Conservation (phyloP, 768 basidiomycete genomes). For the Amyloporia xantha region DNA sequence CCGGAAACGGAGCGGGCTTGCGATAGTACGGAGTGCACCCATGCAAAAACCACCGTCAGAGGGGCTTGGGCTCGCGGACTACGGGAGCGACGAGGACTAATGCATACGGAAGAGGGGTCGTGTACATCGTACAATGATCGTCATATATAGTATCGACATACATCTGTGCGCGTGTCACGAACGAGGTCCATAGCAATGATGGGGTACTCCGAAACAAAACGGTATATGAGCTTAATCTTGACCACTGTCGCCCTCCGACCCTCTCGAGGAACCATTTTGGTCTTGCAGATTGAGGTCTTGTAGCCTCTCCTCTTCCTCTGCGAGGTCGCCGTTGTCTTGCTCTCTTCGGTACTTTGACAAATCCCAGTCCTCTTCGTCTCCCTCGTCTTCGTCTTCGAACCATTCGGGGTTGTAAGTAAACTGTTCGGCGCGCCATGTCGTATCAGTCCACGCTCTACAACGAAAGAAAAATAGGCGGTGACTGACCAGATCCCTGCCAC, state of each 20-base stretch:
- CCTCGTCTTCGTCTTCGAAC: constrained; percentile 74
- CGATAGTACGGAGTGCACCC: constrained; percentile 17
- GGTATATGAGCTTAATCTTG: background rate
- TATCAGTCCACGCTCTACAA: no score
- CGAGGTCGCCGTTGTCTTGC: constrained; percentile 54
- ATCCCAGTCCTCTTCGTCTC: constrained; percentile 43
- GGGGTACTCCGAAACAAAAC: background rate
- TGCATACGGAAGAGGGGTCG: constrained; percentile 8
- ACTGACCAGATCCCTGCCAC: constrained; percentile 86
- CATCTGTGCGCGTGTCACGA: background rate
- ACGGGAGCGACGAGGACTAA: constrained; percentile 74
- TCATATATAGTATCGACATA: constrained; percentile 6
- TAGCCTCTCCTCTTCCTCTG: constrained; percentile 47
- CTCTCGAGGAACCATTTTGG: constrained; percentile 25
- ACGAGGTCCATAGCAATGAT: background rate
- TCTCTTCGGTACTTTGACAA: constrained; percentile 50
- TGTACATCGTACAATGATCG: constrained; percentile 16
- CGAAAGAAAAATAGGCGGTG: no score
- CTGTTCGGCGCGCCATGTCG: constrained; percentile 38
- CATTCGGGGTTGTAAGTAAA: constrained; percentile 96
- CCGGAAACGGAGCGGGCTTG: constrained; percentile 53
- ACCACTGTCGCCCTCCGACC: constrained; percentile 27
- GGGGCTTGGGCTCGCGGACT: constrained; percentile 62
- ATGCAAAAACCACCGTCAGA: constrained; percentile 29
- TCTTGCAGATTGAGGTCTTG: constrained; percentile 33